A percentile compares a stretch with the other conserved stretches of the same genome.
Evolutionary conservation across 352 stramenopile genomes (phyloP).

Genomic region (Phytophthora sp.): DNA sequence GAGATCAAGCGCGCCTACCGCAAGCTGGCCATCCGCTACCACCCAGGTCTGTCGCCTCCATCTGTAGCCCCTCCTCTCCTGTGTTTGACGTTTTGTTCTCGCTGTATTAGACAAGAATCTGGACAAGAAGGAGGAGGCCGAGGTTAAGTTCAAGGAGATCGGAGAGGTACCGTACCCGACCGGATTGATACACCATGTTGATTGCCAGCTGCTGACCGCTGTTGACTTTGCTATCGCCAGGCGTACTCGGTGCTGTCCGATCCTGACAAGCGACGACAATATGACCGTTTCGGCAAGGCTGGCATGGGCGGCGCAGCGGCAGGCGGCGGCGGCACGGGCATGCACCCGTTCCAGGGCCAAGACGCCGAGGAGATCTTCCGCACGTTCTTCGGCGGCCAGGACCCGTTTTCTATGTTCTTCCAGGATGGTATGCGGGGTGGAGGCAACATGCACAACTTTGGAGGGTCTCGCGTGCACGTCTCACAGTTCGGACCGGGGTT

Average conservation of each 20-base stretch:
- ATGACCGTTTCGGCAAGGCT: conserved; percentile 92
- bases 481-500: conserved; percentile 84
- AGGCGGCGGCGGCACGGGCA: conserved; percentile 40
- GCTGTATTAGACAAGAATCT: conserved; percentile 84
- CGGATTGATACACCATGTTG: too few relatives aligned
- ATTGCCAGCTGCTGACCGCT: not conserved
- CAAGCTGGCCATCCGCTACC: conserved; percentile 88
- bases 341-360: conserved; percentile 69
- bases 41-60: conserved; percentile 64
- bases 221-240: conserved; percentile 24
- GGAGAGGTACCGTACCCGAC: conserved; percentile 61
- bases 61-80: not conserved
- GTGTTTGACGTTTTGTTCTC: not conserved
- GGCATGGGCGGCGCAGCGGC: conserved; percentile 54
- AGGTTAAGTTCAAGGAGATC: conserved; percentile 91
- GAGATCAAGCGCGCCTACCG: conserved; percentile 89
- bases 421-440: conserved; percentile 68
- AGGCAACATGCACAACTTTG: conserved; percentile 51
- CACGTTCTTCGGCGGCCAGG: conserved; percentile 81
- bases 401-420: conserved; percentile 88
- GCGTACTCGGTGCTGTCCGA: conserved; percentile 93
- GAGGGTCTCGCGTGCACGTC: conserved; percentile 72
- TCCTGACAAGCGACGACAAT: conserved; percentile 85
- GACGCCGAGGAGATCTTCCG: conserved; percentile 86
- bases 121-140: conserved; percentile 87